Base-by-base conservation (phyloP, 2,329 filamentous ascomycete species). In the Colletotrichum cuscutae region DNA sequence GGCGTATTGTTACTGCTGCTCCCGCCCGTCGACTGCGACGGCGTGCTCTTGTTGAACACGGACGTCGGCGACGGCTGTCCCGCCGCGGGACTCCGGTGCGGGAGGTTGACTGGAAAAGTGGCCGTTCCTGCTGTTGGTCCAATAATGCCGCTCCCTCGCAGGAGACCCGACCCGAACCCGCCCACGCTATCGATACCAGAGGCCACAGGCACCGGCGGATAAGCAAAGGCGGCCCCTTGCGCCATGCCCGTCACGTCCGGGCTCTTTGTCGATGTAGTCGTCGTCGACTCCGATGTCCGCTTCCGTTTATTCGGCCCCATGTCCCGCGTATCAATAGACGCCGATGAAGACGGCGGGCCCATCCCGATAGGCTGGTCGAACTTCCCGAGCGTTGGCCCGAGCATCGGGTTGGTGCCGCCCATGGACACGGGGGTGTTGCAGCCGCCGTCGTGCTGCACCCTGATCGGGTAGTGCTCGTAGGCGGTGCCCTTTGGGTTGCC, bases 301-400 rank as follows among this genome's bases (percentile, higher is more conserved):
- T 68, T 76, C 19, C 77, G 73, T 66, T 78, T 79, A 42, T 66
- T 75, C 24, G 75, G 63, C 3, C 37, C 32, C 6, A 54, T 58
- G n/a, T 59, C 52, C 22, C 19, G 15, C 6, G n/a, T n/a, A 22
- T 52, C 15, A 4, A 13, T 22, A 6, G 35, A 30, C 19, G 61
- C 15, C 6, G 46, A 5, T 5, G 30, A 11, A 13, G 19, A n/a
- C 3, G 19, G 13, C 15, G 42, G 42, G 1, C 19, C 19, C 42
- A 11, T 49, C 15, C 22, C 62, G 5, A 42, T 65, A 32, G 37
- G 7, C 15, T 32, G 26, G 52, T 30, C 62, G 32, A 42, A 56
- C 4, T 30, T 57, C 6, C 9, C 52, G 4, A 56, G 62, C 19
- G 15, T 19, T 6, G 37, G 37, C 37, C 37, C 37, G 37, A 42